Evolutionary conservation across 257 asterid genomes (phyloP).

Genomic region (Leonotis leonurus): DNA sequence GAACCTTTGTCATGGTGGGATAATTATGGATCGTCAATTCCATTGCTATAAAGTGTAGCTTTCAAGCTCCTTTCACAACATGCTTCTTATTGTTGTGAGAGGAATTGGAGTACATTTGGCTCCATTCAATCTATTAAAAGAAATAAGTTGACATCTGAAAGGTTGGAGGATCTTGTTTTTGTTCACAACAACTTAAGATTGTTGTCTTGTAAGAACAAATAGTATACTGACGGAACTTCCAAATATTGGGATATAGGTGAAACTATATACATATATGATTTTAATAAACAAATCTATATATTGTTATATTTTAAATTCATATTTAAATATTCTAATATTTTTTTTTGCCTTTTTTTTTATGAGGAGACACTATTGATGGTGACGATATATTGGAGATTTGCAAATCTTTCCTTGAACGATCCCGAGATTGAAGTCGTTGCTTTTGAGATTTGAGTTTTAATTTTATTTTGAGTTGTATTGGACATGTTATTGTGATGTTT

Average conservation of each 20-base stretch:
- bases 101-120: background rate
- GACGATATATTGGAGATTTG: too few species aligned
- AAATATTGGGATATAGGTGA: background rate
- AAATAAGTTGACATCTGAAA: background rate
- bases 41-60: background rate
- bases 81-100: background rate
- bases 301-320: background rate
- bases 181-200: background rate
- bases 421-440: too few species aligned
- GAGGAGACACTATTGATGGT: too few species aligned
- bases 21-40: background rate
- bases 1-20: background rate
- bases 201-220: background rate
- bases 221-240: background rate
- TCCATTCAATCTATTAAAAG: background rate
- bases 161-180: background rate
- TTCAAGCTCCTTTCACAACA: background rate
- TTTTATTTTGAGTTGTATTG: too few species aligned
- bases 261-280: too few species aligned
- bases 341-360: too few species aligned
- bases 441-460: too few species aligned
- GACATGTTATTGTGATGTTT: background rate
- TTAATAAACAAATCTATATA: too few species aligned
- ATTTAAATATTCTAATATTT: too few species aligned
- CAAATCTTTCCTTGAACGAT: too few species aligned